A percentile compares a stretch with the other conserved stretches of the same genome.
These are phyloP conservation scores for Saccharomycopsis malanga DNA, from an alignment of 805 yeast species.

Conservation along the genomic window DNA sequence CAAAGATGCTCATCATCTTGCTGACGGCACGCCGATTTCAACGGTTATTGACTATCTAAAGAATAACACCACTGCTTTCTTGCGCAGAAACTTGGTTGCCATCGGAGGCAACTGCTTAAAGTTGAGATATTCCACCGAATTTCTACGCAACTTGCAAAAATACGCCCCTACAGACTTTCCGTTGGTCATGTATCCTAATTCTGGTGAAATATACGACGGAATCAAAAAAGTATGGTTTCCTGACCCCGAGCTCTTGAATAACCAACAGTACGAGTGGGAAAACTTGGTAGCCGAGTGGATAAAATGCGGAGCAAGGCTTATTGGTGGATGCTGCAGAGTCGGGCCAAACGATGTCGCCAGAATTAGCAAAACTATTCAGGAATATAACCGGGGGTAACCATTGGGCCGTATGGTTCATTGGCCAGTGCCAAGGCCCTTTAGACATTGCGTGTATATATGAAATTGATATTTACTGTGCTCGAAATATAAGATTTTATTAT, in stretches of 20 bases:
- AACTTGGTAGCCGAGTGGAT: slow-evolving; percentile 29
- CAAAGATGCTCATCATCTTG: slow-evolving; percentile 32
- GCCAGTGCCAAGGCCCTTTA: too few species aligned
- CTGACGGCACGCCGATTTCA: slow-evolving; percentile 43
- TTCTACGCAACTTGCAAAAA: slow-evolving; percentile 33
- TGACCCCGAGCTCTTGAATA: slow-evolving; percentile 20
- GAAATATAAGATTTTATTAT: too few species aligned
- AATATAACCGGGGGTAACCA: slow-evolving; percentile 6
- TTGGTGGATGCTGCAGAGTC: slow-evolving; percentile 42
- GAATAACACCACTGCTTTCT: slow-evolving; percentile 12
- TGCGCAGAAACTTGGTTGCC: slow-evolving; percentile 33
- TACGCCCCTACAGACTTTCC: slow-evolving; percentile 29
- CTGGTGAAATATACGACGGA: slow-evolving; percentile 61
- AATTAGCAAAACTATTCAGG: slow-evolving; percentile 7
- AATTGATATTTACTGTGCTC: too few species aligned
- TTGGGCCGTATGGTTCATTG: too few species aligned
- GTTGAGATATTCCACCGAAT: slow-evolving; percentile 33
- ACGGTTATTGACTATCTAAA: slow-evolving; percentile 26
- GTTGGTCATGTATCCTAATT: slow-evolving; percentile 63
- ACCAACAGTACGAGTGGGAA: slow-evolving; percentile 26
- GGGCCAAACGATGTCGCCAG: slow-evolving; percentile 30
- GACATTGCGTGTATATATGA: too few species aligned
- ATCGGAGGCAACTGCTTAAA: slow-evolving; percentile 69
- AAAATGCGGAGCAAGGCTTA: slow-evolving; percentile 26
- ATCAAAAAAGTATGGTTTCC: slow-evolving; percentile 35